Evolutionary conservation across 2,329 filamentous ascomycete genomes (phyloP).

Genomic region (Periconia macrospinosa): DNA sequence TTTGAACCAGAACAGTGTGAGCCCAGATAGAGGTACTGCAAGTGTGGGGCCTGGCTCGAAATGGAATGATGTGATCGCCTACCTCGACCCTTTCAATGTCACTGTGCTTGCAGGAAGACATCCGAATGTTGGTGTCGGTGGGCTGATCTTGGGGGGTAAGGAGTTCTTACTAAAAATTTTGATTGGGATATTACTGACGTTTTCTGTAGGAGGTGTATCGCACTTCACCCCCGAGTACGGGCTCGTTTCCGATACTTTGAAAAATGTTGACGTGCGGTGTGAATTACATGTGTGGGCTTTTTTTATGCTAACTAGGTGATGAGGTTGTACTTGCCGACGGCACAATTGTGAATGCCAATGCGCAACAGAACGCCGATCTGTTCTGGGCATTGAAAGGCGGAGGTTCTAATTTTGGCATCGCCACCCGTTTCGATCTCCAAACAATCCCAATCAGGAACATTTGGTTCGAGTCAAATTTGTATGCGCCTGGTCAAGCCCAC

Average conservation of each 20-base stretch:
- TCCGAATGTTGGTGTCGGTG: slow-evolving; percentile 14
- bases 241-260: slow-evolving; percentile 3
- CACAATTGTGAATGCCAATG: slow-evolving; percentile 6
- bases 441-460: slow-evolving; percentile 25
- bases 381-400: slow-evolving; percentile 15
- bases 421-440: slow-evolving; percentile 24
- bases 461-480: slow-evolving; percentile 23
- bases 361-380: slow-evolving; percentile 19
- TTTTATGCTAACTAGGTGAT: not conserved
- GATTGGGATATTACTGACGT: too few species aligned
- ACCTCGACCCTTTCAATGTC: slow-evolving; percentile 1
- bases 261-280: too few species aligned
- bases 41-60: slow-evolving; percentile 25
- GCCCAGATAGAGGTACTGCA: slow-evolving; percentile 14
- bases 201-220: slow-evolving; percentile 2
- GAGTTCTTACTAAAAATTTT: too few species aligned
- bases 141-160: slow-evolving; percentile 30
- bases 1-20: not conserved
- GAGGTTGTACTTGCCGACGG: slow-evolving; percentile 7
- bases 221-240: slow-evolving; percentile 3
- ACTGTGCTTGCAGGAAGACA: slow-evolving; percentile 12
- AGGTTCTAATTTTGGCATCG: slow-evolving; percentile 16
- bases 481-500: slow-evolving; percentile 17
- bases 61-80: slow-evolving; percentile 5
- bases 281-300: too few species aligned